Conservation (phyloP, 305 asterid genomes). For the Fraxinus baroniana region DNA sequence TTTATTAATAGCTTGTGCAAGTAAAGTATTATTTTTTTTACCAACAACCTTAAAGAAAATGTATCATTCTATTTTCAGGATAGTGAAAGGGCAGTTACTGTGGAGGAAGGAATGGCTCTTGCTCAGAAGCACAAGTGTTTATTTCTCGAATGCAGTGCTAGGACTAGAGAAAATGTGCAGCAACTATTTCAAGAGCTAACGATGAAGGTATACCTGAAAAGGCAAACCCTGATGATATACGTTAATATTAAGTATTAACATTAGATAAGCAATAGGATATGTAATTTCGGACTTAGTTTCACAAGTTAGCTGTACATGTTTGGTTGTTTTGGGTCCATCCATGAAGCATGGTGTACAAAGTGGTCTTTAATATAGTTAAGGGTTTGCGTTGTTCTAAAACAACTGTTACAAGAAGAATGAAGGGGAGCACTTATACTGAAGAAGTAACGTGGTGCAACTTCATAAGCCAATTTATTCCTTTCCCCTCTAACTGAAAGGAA, state of each 20-base stretch:
- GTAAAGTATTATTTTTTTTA: no score
- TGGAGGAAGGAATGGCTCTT: conserved; percentile 75
- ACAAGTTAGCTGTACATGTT: background rate
- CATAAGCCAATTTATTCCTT: background rate
- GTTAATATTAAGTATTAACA: background rate
- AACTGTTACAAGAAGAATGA: background rate
- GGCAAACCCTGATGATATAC: background rate
- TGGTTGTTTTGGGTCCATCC: background rate
- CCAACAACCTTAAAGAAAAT: background rate
- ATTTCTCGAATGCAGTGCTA: conserved; percentile 82
- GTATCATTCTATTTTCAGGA: conserved; percentile 49
- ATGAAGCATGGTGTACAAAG: background rate
- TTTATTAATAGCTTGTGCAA: background rate
- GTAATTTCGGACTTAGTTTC: background rate
- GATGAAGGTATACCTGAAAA: conserved; percentile 47
- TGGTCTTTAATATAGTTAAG: background rate
- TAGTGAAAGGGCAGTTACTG: conserved; percentile 67
- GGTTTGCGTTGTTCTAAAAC: background rate
- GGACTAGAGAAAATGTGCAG: conserved; percentile 76
- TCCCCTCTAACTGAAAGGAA: background rate
- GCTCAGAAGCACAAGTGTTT: conserved; percentile 67
- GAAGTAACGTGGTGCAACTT: background rate
- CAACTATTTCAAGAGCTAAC: conserved; percentile 70
- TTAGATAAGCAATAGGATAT: background rate
- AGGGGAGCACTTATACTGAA: background rate